Evolutionary conservation across 441 rosid species (phyloP).

Genomic region (Flueggea neowawraea): DNA sequence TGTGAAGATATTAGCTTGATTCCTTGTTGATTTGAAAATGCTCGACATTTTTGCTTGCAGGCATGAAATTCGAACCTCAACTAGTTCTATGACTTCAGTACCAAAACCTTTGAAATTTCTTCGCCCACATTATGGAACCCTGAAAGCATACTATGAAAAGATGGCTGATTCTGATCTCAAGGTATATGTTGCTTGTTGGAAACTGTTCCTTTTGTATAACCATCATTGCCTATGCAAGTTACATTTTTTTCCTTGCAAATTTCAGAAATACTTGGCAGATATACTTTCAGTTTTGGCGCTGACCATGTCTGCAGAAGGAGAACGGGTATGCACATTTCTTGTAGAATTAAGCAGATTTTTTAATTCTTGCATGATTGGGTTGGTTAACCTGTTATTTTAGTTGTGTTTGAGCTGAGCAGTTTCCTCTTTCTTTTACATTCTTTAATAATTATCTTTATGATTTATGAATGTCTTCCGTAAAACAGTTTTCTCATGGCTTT

Average conservation of each 20-base stretch:
- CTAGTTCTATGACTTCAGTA: constrained; percentile 97
- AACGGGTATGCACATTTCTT: constrained; percentile 57
- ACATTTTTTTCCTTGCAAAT: constrained; percentile 14
- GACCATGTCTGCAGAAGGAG: constrained; percentile 99
- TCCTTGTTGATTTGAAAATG: too few species aligned
- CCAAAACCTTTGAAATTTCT: constrained; percentile 97
- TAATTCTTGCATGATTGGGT: too few species aligned
- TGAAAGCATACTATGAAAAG: constrained; percentile 60
- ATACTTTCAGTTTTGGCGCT: constrained; percentile 90
- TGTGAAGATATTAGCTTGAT: too few species aligned
- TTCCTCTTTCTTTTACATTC: too few species aligned
- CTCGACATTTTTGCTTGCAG: constrained; percentile 29
- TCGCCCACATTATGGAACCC: constrained; percentile 92
- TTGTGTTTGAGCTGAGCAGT: neutral
- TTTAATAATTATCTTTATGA: too few species aligned
- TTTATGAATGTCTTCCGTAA: too few species aligned
- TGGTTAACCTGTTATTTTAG: too few species aligned
- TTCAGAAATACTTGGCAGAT: constrained; percentile 89
- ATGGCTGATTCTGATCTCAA: constrained; percentile 70
- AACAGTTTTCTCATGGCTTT: neutral
- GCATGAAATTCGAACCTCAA: constrained; percentile 81
- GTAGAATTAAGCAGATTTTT: neutral
- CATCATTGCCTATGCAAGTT: constrained; percentile 1
- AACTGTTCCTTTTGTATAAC: constrained; percentile 1
- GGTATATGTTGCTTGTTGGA: constrained; percentile 36